phyloP scores from a whole-genome alignment of 495 filamentous ascomycete species.

The Hypoxylon perforatum region DNA sequence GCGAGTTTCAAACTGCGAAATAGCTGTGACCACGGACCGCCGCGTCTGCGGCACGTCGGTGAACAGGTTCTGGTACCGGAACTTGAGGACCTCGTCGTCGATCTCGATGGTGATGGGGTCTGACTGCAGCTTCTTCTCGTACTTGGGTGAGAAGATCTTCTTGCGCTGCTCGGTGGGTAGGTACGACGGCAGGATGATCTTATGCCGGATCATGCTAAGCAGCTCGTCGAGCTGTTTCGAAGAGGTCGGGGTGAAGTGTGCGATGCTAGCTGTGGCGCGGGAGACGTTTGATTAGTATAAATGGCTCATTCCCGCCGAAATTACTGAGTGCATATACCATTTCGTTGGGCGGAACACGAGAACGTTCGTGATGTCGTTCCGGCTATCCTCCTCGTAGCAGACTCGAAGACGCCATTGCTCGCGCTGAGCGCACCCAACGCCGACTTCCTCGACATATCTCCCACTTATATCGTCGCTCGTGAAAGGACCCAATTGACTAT shows the following conservation, averaged over 20 bases:
- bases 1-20: slow-evolving; percentile 62
- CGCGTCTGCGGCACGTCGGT: slow-evolving; percentile 48
- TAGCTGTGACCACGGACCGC: slow-evolving; percentile 50
- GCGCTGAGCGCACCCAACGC: slow-evolving; percentile 37
- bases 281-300: slow-evolving; percentile 1
- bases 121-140: slow-evolving; percentile 61
- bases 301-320: neutral
- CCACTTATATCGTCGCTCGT: neutral
- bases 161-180: slow-evolving; percentile 66
- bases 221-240: slow-evolving; percentile 49
- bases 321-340: slow-evolving; percentile 27
- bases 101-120: slow-evolving; percentile 72
- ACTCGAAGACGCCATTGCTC: slow-evolving; percentile 38
- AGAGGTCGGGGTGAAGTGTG: slow-evolving; percentile 48
- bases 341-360: slow-evolving; percentile 35
- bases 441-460: slow-evolving; percentile 39
- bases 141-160: slow-evolving; percentile 62
- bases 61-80: slow-evolving; percentile 59
- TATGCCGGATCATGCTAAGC: slow-evolving; percentile 66
- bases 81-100: slow-evolving; percentile 65
- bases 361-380: slow-evolving; percentile 31
- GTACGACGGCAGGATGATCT: slow-evolving; percentile 72
- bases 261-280: slow-evolving; percentile 22
- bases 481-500: neutral
- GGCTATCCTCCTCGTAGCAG: slow-evolving; percentile 31